Conservation (phyloP, 116 monocot species). For the Zostera marina region DNA sequence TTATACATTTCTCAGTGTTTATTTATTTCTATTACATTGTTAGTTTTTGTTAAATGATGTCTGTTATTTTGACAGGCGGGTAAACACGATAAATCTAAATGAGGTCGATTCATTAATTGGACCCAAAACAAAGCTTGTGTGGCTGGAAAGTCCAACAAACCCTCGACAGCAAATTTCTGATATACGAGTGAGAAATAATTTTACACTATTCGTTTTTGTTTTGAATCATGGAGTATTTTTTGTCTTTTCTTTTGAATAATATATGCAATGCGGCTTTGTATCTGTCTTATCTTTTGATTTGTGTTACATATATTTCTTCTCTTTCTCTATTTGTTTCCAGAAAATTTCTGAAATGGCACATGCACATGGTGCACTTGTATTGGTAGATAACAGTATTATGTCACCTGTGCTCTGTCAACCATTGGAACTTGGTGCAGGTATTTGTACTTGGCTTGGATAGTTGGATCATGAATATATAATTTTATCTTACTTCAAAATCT, state of each 20-base stretch:
- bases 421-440: constrained; percentile 86
- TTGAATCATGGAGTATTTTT: not conserved
- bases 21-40: not conserved
- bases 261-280: no score
- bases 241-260: not conserved
- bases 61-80: constrained; percentile 28
- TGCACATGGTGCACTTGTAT: constrained; percentile 63
- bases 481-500: not conserved
- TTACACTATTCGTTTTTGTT: not conserved
- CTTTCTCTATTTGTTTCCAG: constrained; percentile 15
- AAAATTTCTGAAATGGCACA: constrained; percentile 78
- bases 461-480: not conserved
- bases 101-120: constrained; percentile 53
- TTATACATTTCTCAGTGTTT: not conserved
- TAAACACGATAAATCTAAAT: constrained; percentile 49
- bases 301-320: not conserved
- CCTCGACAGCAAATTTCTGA: constrained; percentile 72
- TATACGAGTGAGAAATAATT: constrained; percentile 43
- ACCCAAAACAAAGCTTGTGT: constrained; percentile 56
- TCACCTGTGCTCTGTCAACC: constrained; percentile 83
- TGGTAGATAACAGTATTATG: constrained; percentile 98
- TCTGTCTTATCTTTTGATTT: no score
- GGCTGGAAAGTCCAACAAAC: constrained; percentile 96
- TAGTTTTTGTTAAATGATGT: not conserved
- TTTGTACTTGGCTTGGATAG: not conserved